Percentiles rank a stretch among this genome's conserved stretches.
Evolutionary conservation across 305 asterid genomes (phyloP).

Genomic region (Nicotiana rustica): DNA sequence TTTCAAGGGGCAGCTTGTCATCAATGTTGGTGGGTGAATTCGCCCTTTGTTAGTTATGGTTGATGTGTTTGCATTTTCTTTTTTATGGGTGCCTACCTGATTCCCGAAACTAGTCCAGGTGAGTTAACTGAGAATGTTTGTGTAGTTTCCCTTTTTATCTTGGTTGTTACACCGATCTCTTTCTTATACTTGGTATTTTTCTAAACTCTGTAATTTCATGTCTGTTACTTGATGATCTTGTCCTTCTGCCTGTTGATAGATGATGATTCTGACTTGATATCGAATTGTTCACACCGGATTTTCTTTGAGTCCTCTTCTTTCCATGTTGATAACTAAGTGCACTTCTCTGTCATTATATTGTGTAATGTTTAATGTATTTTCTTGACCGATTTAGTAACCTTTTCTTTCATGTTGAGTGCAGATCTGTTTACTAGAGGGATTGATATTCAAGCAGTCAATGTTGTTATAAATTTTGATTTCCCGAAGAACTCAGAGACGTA

Average conservation of each 20-base stretch:
- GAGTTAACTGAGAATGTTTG: slow-evolving; percentile 8
- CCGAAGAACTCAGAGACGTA: slow-evolving; percentile 70
- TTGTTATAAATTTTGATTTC: slow-evolving; percentile 69
- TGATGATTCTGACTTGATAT: slow-evolving; percentile 25
- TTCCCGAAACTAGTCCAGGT: not conserved
- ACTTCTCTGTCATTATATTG: slow-evolving; percentile 7
- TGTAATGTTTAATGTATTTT: slow-evolving; percentile 1
- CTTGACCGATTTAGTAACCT: slow-evolving; percentile 12
- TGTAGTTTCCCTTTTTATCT: not conserved
- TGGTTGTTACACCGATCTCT: not conserved
- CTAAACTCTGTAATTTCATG: not conserved
- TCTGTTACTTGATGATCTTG: not conserved
- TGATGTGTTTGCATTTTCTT: slow-evolving; percentile 12
- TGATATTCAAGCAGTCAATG: slow-evolving; percentile 74
- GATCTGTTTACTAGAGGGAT: slow-evolving; percentile 71
- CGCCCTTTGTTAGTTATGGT: not conserved
- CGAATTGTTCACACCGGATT: slow-evolving; percentile 1
- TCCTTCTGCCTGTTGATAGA: slow-evolving; percentile 28
- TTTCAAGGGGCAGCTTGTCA: not conserved
- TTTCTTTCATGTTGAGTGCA: slow-evolving; percentile 38
- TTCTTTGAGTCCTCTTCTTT: slow-evolving; percentile 20
- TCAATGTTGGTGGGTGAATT: not conserved
- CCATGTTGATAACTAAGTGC: slow-evolving; percentile 6
- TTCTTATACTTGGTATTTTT: not conserved
- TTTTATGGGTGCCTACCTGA: not conserved